phyloP scores from a whole-genome alignment of 2,329 filamentous ascomycete genomes.

The Verticillium tricorpus region DNA sequence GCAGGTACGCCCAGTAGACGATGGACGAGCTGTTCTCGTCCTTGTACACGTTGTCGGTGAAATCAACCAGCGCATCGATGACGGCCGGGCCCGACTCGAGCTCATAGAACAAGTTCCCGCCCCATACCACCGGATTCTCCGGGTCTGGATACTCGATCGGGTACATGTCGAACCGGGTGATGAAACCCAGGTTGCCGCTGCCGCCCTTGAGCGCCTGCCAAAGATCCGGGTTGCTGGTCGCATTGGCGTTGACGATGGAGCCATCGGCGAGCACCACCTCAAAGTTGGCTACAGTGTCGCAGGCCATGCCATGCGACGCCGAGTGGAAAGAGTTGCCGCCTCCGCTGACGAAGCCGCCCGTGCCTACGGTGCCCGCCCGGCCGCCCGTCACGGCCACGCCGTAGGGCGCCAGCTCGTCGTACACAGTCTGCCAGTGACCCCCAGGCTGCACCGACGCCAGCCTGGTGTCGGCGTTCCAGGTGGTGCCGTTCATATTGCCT shows the following conservation, averaged over 20 bases:
- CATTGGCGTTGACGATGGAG: slow-evolving; percentile 35
- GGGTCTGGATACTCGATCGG: slow-evolving; percentile 22
- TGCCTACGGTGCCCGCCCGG: slow-evolving; percentile 29
- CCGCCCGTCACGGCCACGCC: slow-evolving; percentile 28
- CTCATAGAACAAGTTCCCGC: slow-evolving; percentile 22
- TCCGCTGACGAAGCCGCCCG: slow-evolving; percentile 27
- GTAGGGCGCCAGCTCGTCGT: slow-evolving; percentile 25
- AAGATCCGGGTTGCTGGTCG: slow-evolving; percentile 32
- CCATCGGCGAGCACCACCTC: slow-evolving; percentile 44
- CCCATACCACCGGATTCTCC: slow-evolving; percentile 22
- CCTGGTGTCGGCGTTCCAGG: slow-evolving; percentile 21
- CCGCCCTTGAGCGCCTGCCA: slow-evolving; percentile 43
- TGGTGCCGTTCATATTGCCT: slow-evolving; percentile 24
- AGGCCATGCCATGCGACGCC: slow-evolving; percentile 36
- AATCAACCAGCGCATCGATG: slow-evolving; percentile 26
- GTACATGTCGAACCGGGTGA: slow-evolving; percentile 28
- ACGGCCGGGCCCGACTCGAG: slow-evolving; percentile 14
- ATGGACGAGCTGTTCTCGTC: slow-evolving; percentile 27
- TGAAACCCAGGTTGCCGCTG: slow-evolving; percentile 39
- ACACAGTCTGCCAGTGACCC: slow-evolving; percentile 31
- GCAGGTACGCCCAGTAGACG: slow-evolving; percentile 27
- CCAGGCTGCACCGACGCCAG: slow-evolving; percentile 29
- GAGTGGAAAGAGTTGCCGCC: slow-evolving; percentile 32
- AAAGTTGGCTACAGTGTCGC: slow-evolving; percentile 38
- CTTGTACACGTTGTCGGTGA: slow-evolving; percentile 22